Evolutionary conservation across 306 rosid species (phyloP).

Genomic region (Casuarina equisetifolia): DNA sequence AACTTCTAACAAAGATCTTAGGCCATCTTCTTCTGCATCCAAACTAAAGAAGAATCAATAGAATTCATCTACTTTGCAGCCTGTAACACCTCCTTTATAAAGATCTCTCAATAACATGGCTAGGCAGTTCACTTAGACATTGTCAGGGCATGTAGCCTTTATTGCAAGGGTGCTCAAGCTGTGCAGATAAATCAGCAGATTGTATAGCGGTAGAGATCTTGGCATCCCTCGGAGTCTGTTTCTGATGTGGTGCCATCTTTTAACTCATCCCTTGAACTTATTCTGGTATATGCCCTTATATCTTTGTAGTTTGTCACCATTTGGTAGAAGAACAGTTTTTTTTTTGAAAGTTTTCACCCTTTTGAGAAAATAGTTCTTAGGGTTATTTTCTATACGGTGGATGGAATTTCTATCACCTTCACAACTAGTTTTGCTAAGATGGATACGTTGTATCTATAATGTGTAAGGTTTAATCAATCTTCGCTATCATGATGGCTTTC

Average conservation of each 20-base stretch:
- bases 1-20: constrained; percentile 41
- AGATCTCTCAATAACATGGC: neutral
- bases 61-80: neutral
- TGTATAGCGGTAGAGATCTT: neutral
- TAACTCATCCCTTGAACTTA: neutral
- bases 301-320: too few relatives aligned
- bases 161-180: neutral
- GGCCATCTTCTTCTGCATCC: constrained; percentile 47
- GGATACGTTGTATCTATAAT: too few relatives aligned
- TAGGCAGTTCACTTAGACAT: neutral
- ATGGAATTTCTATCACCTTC: too few relatives aligned
- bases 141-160: neutral
- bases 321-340: too few relatives aligned
- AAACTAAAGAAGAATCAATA: constrained; percentile 68
- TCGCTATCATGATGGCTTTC: too few relatives aligned
- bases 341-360: too few relatives aligned
- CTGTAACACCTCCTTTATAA: neutral
- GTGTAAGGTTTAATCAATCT: too few relatives aligned
- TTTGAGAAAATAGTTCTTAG: too few relatives aligned
- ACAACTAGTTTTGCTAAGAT: too few relatives aligned
- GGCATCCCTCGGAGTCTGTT: neutral
- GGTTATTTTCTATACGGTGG: too few relatives aligned
- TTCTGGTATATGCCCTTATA: neutral
- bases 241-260: neutral
- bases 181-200: neutral